Base-by-base conservation (phyloP, 2,329 filamentous ascomycete genomes). In the Fusarium sp. region DNA sequence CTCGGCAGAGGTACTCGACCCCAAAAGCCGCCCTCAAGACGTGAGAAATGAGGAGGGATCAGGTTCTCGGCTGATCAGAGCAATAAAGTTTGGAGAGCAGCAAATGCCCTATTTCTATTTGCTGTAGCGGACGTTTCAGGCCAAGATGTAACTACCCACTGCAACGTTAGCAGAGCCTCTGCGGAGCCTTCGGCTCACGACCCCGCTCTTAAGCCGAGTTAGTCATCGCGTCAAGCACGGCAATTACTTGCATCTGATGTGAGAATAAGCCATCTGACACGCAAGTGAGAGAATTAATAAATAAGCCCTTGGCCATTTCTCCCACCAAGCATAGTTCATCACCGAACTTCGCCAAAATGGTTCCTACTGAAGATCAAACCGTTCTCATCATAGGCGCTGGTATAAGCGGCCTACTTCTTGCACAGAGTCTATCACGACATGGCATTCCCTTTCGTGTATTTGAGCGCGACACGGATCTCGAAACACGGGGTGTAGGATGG, bases 401-500 rank as follows among this genome's bases (percentile, higher is more conserved):
- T 4, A 78, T 84, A 61, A 82, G 81, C 54, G 82, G 82, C 18
- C 70, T 84, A 6, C 68, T 83, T 10, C 81, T 84, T 11, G 82
- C 82, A 8, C 82, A 84, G 68, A 67, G 78, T 17, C 75, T 84
- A 7, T 78, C 77, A 56, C 79, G 74, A 32, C 66, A 76, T n/a
- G 73, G 65, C 15, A 76, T 87, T 11, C 78, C 83, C 9, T 88
- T 85, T 74, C 83, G 79, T 34, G 82, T 90, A 57, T 89, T 88
- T 73, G 88, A 90, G 76, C 85, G 87, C n/a, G 85, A 88, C 71
- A 65, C 77, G 10, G 83, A 86, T 45, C 82, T 87, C 47, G 82
- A 79, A 64, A 83, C 83, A 34, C 87, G 85, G 38, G 87, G 81
- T 26, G 82, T 85, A 8, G 89, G 90, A 70, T 92, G 90, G 91